A percentile compares a stretch with the other conserved stretches of the same genome.
phyloP scores from a whole-genome alignment of 257 asterid genomes.

The Mitragyna speciosa region DNA sequence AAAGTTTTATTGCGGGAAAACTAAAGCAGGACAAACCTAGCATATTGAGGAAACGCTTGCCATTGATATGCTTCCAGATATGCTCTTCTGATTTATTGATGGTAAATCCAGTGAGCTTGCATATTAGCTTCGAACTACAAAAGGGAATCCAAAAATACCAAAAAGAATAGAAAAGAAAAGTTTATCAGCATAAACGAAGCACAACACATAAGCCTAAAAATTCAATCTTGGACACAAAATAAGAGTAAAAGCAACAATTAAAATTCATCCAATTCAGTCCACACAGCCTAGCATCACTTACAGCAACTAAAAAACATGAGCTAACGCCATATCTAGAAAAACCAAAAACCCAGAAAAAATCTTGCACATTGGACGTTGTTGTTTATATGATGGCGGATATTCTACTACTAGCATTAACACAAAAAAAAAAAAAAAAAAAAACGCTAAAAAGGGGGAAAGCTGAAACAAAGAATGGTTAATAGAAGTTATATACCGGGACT shows the following conservation, averaged over 20 bases:
- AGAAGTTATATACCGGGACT: slow-evolving; percentile 42
- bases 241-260: neutral
- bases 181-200: neutral
- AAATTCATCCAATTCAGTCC: neutral
- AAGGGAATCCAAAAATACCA: neutral
- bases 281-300: neutral
- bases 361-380: too few species aligned
- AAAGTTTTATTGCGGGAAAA: neutral
- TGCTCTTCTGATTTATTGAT: slow-evolving; percentile 92
- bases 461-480: neutral
- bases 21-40: slow-evolving; percentile 57
- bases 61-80: slow-evolving; percentile 95
- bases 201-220: neutral
- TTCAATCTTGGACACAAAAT: neutral
- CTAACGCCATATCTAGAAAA: too few species aligned
- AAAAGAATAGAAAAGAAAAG: neutral
- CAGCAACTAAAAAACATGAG: neutral
- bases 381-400: too few species aligned
- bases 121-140: slow-evolving; percentile 70
- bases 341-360: too few species aligned
- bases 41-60: slow-evolving; percentile 80
- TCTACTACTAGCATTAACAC: too few species aligned
- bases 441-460: neutral
- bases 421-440: neutral
- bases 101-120: slow-evolving; percentile 72